These are phyloP conservation scores for Lentithecium fluviatile DNA, from an alignment of 495 filamentous ascomycete genomes.

Conservation along the genomic window DNA sequence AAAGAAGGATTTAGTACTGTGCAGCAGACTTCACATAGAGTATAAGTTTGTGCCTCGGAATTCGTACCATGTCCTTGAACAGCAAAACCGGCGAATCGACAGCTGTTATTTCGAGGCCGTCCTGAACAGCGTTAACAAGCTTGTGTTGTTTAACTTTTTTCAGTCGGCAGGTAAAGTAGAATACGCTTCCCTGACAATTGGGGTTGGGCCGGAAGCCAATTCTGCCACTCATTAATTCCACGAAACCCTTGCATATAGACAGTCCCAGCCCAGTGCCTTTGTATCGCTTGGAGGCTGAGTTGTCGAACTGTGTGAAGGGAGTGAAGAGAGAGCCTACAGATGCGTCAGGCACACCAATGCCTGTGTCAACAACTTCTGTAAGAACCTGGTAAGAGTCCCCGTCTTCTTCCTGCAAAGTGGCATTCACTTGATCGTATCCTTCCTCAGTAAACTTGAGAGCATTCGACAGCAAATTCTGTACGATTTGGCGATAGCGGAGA, in stretches of 20 bases:
- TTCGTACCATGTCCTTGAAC: no score
- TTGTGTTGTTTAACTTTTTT: conserved; percentile 49
- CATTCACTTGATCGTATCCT: conserved; percentile 44
- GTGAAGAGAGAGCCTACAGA: conserved; percentile 19
- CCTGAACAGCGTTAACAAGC: no score
- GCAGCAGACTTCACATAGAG: no score
- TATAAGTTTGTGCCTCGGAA: no score
- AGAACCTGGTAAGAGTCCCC: conserved; percentile 49
- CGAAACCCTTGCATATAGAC: conserved; percentile 31
- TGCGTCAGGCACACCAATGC: conserved; percentile 30
- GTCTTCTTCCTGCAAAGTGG: conserved; percentile 41
- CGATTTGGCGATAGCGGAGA: conserved; percentile 50
- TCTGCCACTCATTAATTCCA: conserved; percentile 30
- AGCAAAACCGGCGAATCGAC: no score
- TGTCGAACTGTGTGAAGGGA: conserved; percentile 35
- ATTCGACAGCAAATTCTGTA: conserved; percentile 52
- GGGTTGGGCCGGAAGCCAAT: conserved; percentile 53
- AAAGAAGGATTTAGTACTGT: no score
- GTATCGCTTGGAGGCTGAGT: conserved; percentile 27
- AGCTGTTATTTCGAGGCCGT: no score
- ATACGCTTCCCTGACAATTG: conserved; percentile 54
- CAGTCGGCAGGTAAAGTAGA: conserved; percentile 61
- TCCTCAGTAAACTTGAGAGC: conserved; percentile 52
- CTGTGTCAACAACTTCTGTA: conserved; percentile 42
- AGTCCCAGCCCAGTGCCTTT: conserved; percentile 34